Evolutionary conservation across 768 basidiomycete genomes (phyloP), one percentile per base, ranked within the genome.

Genomic region (Lactarius pseudohatsudake): DNA sequence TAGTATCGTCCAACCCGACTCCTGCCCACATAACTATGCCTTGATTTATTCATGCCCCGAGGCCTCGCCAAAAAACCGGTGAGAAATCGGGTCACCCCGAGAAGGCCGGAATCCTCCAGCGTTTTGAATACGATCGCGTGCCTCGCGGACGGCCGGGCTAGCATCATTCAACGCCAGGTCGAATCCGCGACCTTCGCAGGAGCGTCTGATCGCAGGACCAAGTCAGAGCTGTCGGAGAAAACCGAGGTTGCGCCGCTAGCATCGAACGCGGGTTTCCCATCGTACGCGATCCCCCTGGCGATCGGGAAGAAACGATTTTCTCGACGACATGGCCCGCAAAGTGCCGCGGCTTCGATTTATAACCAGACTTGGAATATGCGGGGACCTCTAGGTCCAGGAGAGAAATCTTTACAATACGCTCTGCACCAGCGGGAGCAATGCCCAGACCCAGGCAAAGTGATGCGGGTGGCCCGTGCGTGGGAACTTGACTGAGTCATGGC

Each of bases 391-490:
- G 32, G 32, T 32, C 11, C 3, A 36, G 2, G 36, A 38, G 36
- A 13, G 36, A 38, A 18, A 6, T 7, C 41, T 41, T 18, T 40
- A 40, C 15, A 40, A 15, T 15, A 16, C 13, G 0, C 41, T 18
- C 41, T 26, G 41, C 16, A 18, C 16, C 0, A 2, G 41, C 6
- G 6, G 40, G 15, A 18, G 40, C n/a, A n/a, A 11, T 47, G 45
- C 45, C 47, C 10, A 50, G 47, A 10, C 47, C 6, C 26, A 40
- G 43, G 13, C 41, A 41, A 18, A 13, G 38, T 38, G 11, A 10
- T 28, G 9, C 15, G 20, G 43, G 16, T 75, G 81, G 81, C 76
- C 80, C 68, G 80, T 82, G 82, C 81, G 81, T 82, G 81, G 76
- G 82, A 82, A 77, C 38, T 57, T 7, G 41, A 75, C 69, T 64